phyloP scores from a whole-genome alignment of 352 stramenopile species.

The Pythium brassicae region DNA sequence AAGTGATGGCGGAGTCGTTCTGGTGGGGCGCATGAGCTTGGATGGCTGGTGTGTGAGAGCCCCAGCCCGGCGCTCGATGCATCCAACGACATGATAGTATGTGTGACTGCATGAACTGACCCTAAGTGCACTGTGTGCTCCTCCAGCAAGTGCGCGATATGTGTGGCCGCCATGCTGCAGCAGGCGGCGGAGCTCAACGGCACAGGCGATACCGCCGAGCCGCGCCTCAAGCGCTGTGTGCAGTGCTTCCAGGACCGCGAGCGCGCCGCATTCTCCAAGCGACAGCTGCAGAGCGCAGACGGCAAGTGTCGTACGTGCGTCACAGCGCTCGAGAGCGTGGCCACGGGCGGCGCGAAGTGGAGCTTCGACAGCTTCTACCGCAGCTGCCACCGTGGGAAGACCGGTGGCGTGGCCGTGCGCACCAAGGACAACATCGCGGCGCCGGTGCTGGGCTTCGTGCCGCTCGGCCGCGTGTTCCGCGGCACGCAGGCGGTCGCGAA shows the following conservation, averaged over 20 bases:
- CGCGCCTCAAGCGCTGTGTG: constrained; percentile 55
- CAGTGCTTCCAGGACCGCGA: constrained; percentile 73
- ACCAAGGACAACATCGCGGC: constrained; percentile 68
- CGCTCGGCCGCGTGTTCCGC: constrained; percentile 57
- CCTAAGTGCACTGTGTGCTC: no score
- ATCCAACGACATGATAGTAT: no score
- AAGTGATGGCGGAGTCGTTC: no score
- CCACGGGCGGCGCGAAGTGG: constrained; percentile 42
- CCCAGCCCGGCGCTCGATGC: no score
- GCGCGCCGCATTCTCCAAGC: constrained; percentile 65
- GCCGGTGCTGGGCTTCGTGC: constrained; percentile 53
- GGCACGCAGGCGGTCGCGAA: constrained; percentile 59
- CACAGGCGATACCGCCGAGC: constrained; percentile 5
- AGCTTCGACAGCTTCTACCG: constrained; percentile 59
- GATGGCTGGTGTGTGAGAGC: no score
- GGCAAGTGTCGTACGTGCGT: constrained; percentile 64
- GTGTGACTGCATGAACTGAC: no score
- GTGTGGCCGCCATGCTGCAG: constrained; percentile 29
- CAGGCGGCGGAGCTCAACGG: constrained; percentile 13
- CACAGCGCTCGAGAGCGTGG: constrained; percentile 35
- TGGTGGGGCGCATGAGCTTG: no score
- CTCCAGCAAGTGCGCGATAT: constrained; percentile 60
- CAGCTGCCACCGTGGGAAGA: constrained; percentile 66
- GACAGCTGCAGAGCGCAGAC: constrained; percentile 54
- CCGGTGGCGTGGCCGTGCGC: constrained; percentile 57